Base-by-base conservation (phyloP, 805 yeast species). In the Wickerhamomyces chambardii region DNA sequence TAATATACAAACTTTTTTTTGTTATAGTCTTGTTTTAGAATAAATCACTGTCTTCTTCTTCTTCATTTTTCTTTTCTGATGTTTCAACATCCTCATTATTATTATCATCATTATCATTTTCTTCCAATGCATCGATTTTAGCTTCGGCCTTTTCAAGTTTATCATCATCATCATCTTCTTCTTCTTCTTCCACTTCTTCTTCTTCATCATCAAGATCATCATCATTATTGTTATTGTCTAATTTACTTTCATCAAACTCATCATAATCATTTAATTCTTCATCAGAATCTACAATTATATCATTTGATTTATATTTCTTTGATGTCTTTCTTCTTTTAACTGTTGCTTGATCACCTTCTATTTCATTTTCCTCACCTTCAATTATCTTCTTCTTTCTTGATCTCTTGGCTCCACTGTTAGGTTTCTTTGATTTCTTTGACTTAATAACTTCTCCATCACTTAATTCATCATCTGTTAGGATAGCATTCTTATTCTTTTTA, bases 391-490 rank as follows among this genome's bases (percentile, higher is more conserved):
- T 30, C 40, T 30, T 39, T 33, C 35, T 48, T 40, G 39, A 45
- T 33, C 36, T 29, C 37, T 40, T 51, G 37, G 41, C 44, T 12
- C 29, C 29, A 17, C 37, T 28, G 12, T 35, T 47, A 46, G 12
- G 17, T 29, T 43, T 40, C 25, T 39, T 37, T 38, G 42, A 40
- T 39, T 42, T 53, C 36, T 45, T 45, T 17, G 41, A 38, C 28
- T 38, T 35, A 31, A 38, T 43, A 19, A 43, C 50, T 26, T 44
- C 56, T 38, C 53, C 51, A 25, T 46, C 62, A 33, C 59, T 61
- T 30, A 58, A 51, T 34, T 59, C 72, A 6, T 68, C 76, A 34
- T 50, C 63, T 19, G 73, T 76, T 38, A 70, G 65, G 29, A 66
- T 73, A n/a, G 70, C 46, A 39, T 57, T 45, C 46, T 57, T 56